Base-by-base conservation (phyloP, 176 grass and related monocot genomes). In the Oryza glumipatula region DNA sequence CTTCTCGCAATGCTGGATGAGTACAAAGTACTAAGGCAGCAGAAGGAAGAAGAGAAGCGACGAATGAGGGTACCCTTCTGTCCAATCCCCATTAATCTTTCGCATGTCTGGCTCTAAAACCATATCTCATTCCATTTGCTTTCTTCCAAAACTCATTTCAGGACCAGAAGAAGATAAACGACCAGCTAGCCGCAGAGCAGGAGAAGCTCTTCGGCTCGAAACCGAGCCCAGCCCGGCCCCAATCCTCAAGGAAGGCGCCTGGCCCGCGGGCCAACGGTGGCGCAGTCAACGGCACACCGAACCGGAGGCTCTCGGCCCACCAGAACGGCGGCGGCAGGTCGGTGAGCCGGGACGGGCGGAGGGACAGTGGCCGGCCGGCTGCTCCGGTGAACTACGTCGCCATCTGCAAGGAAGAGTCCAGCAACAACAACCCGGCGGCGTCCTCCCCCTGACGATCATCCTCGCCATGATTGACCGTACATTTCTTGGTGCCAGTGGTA, bases 1-100 rank as follows among this genome's bases (percentile, higher is more conserved):
- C 93, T 95, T 70, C 91, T 95, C 54, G 89, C 91, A 15, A 98
- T 95, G 96, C 82, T 98, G 67, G 89, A 98, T 22, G 96, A 98
- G 78, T 98, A 98, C 78, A 94, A 79, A 69, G 78, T 88, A 32
- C 85, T 95, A 23, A 90, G 91, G 51, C 85, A 87, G 80, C 89
- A 98, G 19, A 95, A 87, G 32, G 96, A 95, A 80, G 96, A 95
- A 46, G 93, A 98, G 66, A 98, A 95, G 83, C 88, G 88, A 35
- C 82, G 93, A 67, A 87, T 92, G 78, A 98, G 85, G 83, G 96
- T 92, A 87, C 5, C 19, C 71, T 73, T 70, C 56, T 48, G 54
- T 67, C n/a, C 12, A 19, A 21, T 35, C 52, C 44, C 19, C 22
- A 21, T 43, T 8, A 1, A 7, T 32, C 17, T 49, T 28, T 41